Conservation (phyloP, 2,329 filamentous ascomycete genomes). For the Stemphylium vesicarium region DNA sequence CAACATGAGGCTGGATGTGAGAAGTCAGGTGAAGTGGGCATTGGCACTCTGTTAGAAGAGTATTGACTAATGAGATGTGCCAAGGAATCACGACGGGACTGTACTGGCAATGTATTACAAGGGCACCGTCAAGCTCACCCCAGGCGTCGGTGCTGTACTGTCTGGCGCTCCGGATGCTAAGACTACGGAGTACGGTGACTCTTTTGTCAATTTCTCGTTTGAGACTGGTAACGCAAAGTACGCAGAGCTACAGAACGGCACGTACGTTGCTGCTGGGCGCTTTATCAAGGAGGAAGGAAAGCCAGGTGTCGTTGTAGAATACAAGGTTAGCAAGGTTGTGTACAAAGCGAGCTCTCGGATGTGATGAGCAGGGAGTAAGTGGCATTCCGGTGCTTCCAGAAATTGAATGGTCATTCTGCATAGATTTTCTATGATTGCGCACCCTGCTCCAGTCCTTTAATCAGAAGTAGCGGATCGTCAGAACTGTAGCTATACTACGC, state of each 20-base stretch:
- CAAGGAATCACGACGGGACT: constrained; percentile 27
- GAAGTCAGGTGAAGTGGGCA: constrained; percentile 36
- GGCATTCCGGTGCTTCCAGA: not conserved
- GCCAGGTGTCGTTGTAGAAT: constrained; percentile 35
- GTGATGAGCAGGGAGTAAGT: not conserved
- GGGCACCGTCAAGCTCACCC: constrained; percentile 35
- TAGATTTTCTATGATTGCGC: not conserved
- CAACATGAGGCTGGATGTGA: constrained; percentile 40
- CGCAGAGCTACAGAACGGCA: constrained; percentile 38
- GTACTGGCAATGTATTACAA: constrained; percentile 45
- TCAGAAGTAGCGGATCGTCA: too few species aligned
- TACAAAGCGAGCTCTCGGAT: constrained; percentile 6
- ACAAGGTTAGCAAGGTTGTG: constrained; percentile 40
- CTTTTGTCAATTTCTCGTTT: constrained; percentile 39
- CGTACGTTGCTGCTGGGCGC: constrained; percentile 38
- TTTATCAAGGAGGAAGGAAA: constrained; percentile 34
- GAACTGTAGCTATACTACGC: too few species aligned
- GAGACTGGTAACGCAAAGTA: constrained; percentile 39
- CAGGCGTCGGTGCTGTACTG: constrained; percentile 32
- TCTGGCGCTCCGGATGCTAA: constrained; percentile 28
- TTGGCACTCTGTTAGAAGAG: not conserved
- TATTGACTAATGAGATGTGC: not conserved
- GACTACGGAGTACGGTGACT: constrained; percentile 40
- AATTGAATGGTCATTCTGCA: not conserved
- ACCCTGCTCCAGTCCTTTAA: too few species aligned